Conservation (phyloP, 1,139 yeast genomes). For the Lodderomyces beijingensis region DNA sequence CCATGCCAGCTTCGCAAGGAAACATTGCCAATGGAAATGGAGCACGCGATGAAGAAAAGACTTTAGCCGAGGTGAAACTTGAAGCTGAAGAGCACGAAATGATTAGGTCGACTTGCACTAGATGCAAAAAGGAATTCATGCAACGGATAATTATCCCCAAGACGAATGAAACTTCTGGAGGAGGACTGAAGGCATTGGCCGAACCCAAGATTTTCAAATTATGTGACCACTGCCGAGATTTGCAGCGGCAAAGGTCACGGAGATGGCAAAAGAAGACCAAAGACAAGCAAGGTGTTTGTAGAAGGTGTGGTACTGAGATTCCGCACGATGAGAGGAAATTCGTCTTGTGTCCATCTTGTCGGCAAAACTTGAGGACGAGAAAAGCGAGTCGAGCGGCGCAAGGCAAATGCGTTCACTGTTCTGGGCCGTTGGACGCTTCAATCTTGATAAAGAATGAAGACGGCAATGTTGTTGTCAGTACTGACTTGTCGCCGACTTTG, state of each 20-base stretch:
- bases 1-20: neutral
- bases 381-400: slow-evolving; percentile 57
- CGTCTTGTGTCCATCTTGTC: slow-evolving; percentile 58
- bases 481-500: neutral
- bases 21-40: neutral
- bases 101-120: slow-evolving; percentile 35
- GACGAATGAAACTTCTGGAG: slow-evolving; percentile 13
- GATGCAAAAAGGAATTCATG: slow-evolving; percentile 58
- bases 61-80: neutral
- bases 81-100: slow-evolving; percentile 9
- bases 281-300: slow-evolving; percentile 57
- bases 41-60: too few relatives aligned
- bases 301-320: slow-evolving; percentile 56
- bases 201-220: slow-evolving; percentile 51
- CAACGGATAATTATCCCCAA: slow-evolving; percentile 42
- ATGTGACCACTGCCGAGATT: slow-evolving; percentile 60
- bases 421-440: slow-evolving; percentile 53
- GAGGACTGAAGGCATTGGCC: slow-evolving; percentile 24
- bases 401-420: slow-evolving; percentile 66
- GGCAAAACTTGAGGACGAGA: slow-evolving; percentile 49
- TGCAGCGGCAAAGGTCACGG: slow-evolving; percentile 58
- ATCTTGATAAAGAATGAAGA: slow-evolving; percentile 23
- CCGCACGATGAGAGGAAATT: slow-evolving; percentile 47
- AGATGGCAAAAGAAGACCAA: slow-evolving; percentile 64
- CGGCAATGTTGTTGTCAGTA: slow-evolving; percentile 7